Percentiles rank a stretch among this genome's conserved stretches.
phyloP scores from a whole-genome alignment of 2,329 filamentous ascomycete genomes.

The Juglanconis oblonga region DNA sequence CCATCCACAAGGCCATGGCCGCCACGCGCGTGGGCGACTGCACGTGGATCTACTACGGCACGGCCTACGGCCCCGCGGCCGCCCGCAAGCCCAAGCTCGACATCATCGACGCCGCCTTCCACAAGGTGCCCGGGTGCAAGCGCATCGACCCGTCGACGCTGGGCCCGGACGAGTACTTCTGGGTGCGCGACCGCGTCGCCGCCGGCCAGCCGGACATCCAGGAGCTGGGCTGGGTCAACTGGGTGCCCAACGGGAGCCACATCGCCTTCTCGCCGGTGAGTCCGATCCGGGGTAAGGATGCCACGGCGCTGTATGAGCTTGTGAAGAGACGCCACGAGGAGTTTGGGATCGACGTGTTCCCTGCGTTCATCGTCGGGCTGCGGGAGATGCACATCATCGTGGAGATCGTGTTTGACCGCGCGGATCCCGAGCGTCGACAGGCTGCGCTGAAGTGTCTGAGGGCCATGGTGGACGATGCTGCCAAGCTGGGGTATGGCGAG shows the following conservation, averaged over 20 bases:
- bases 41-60: slow-evolving; percentile 46
- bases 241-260: slow-evolving; percentile 37
- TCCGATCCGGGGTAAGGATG: slow-evolving; percentile 33
- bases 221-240: slow-evolving; percentile 36
- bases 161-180: slow-evolving; percentile 21
- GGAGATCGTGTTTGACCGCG: slow-evolving; percentile 41
- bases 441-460: slow-evolving; percentile 30
- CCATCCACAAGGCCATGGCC: slow-evolving; percentile 32
- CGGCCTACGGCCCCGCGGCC: slow-evolving; percentile 30
- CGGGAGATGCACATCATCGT: slow-evolving; percentile 47
- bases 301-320: slow-evolving; percentile 31
- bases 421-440: slow-evolving; percentile 27
- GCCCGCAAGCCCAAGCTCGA: slow-evolving; percentile 31
- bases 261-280: slow-evolving; percentile 36
- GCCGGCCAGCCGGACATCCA: slow-evolving; percentile 33
- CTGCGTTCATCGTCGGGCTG: slow-evolving; percentile 29
- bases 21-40: slow-evolving; percentile 20
- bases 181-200: slow-evolving; percentile 21
- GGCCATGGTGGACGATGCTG: slow-evolving; percentile 32
- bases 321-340: slow-evolving; percentile 24
- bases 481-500: slow-evolving; percentile 35
- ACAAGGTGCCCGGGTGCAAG: slow-evolving; percentile 27
- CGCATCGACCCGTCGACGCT: slow-evolving; percentile 25
- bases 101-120: slow-evolving; percentile 32
- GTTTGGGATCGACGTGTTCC: slow-evolving; percentile 30